Evolutionary conservation across 1,139 yeast genomes (phyloP).

Genomic region (Eremothecium sinecaudum): DNA sequence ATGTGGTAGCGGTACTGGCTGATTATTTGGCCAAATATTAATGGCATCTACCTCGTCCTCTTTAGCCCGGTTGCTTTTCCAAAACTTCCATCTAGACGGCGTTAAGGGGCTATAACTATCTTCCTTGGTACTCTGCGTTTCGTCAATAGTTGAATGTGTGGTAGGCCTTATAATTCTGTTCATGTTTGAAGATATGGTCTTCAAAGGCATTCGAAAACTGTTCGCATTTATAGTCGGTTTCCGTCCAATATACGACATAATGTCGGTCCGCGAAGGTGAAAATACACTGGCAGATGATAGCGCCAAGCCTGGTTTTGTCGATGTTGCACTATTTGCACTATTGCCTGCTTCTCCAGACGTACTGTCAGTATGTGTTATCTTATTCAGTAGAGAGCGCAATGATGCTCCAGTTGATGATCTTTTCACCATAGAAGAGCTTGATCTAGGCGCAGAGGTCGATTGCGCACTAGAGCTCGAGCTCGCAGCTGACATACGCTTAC

Average conservation of each 20-base stretch:
- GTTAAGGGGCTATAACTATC: slow-evolving; percentile 13
- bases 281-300: too few species aligned
- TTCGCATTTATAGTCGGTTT: slow-evolving; percentile 2
- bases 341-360: neutral
- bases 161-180: slow-evolving; percentile 2
- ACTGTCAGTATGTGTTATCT: slow-evolving; percentile 19
- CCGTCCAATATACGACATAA: neutral
- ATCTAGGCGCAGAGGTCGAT: slow-evolving; percentile 6
- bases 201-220: slow-evolving; percentile 8
- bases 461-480: slow-evolving; percentile 9
- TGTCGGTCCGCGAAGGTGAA: slow-evolving; percentile 1
- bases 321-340: slow-evolving; percentile 2
- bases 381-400: slow-evolving; percentile 24
- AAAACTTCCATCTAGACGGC: slow-evolving; percentile 29
- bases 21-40: neutral
- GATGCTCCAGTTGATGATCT: slow-evolving; percentile 29
- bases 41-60: neutral
- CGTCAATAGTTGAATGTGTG: slow-evolving; percentile 7
- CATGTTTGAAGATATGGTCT: slow-evolving; percentile 9
- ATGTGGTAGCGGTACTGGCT: neutral
- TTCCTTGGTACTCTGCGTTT: slow-evolving; percentile 15
- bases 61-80: slow-evolving; percentile 20
- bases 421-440: slow-evolving; percentile 14
- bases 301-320: neutral
- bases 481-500: slow-evolving; percentile 8